Conservation (phyloP, 2,329 filamentous ascomycete species). For the Neopestalotiopsis clavispora region DNA sequence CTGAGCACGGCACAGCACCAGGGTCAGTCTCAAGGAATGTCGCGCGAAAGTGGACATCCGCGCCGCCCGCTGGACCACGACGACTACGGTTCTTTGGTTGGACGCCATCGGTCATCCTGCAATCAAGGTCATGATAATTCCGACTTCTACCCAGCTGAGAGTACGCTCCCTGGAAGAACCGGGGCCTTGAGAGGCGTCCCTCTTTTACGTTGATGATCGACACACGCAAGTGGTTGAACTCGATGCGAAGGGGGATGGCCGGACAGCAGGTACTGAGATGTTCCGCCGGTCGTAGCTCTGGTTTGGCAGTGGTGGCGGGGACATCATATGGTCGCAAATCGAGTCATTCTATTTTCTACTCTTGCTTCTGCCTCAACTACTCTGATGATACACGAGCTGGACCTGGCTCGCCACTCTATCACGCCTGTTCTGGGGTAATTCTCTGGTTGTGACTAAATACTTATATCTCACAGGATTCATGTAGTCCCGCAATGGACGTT, state of each 20-base stretch:
- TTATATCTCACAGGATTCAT: constrained; percentile 2
- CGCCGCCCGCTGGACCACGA: constrained; percentile 14
- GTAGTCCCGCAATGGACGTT: constrained; percentile 11
- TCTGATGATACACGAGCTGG: not conserved
- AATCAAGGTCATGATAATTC: constrained; percentile 17
- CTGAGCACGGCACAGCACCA: constrained; percentile 5
- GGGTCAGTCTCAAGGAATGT: constrained; percentile 21
- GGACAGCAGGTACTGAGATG: constrained; percentile 16
- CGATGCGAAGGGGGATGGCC: not conserved
- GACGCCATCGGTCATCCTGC: constrained; percentile 2
- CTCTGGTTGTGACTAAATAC: not conserved
- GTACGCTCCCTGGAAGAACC: constrained; percentile 19
- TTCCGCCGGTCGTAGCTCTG: not conserved
- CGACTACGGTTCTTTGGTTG: not conserved
- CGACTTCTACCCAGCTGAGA: constrained; percentile 19
- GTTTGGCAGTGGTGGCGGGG: constrained; percentile 17
- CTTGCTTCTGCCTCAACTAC: not conserved
- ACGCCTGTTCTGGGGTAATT: not conserved
- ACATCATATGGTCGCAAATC: constrained; percentile 15
- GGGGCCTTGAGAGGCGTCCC: constrained; percentile 16
- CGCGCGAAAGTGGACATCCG: constrained; percentile 21
- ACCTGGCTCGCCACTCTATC: not conserved
- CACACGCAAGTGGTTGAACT: constrained; percentile 16
- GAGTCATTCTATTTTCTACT: not conserved
- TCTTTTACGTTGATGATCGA: not conserved